Conservation (phyloP, 805 yeast species). For the Teunomyces atbi region DNA sequence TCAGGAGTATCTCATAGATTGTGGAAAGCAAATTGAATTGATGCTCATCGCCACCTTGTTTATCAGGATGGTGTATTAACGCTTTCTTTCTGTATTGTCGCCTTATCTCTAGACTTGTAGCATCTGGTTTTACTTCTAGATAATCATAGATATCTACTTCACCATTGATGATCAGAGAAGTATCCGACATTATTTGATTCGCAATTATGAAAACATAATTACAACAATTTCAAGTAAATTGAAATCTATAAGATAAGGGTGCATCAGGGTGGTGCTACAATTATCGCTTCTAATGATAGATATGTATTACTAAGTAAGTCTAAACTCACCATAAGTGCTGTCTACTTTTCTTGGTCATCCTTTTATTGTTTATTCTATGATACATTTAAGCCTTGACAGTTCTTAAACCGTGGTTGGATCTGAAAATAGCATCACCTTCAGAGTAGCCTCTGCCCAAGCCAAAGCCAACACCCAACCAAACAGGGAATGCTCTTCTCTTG, state of each 20-base stretch:
- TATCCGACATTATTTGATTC: slow-evolving; percentile 6
- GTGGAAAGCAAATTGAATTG: slow-evolving; percentile 31
- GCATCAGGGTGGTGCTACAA: too few species aligned
- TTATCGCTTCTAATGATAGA: background rate
- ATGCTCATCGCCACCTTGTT: slow-evolving; percentile 19
- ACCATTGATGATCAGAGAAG: slow-evolving; percentile 18
- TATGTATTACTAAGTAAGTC: background rate
- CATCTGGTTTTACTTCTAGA: slow-evolving; percentile 21
- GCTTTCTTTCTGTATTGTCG: slow-evolving; percentile 35
- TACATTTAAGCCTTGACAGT: slow-evolving; percentile 57
- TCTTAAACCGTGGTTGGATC: slow-evolving; percentile 76
- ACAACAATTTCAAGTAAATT: too few species aligned
- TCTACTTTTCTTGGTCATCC: background rate
- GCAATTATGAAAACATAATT: background rate
- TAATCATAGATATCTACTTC: slow-evolving; percentile 28
- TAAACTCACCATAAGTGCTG: background rate
- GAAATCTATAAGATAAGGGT: background rate
- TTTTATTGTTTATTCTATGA: background rate
- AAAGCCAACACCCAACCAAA: slow-evolving; percentile 95
- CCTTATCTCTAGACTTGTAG: slow-evolving; percentile 23
- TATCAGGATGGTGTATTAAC: slow-evolving; percentile 41
- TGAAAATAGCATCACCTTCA: slow-evolving; percentile 96
- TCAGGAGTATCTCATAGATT: slow-evolving; percentile 31
- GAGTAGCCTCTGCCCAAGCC: slow-evolving; percentile 98
- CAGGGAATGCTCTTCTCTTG: slow-evolving; percentile 95